Evolutionary conservation across 140 eudicot species (phyloP).

Genomic region (Cichorium intybus): DNA sequence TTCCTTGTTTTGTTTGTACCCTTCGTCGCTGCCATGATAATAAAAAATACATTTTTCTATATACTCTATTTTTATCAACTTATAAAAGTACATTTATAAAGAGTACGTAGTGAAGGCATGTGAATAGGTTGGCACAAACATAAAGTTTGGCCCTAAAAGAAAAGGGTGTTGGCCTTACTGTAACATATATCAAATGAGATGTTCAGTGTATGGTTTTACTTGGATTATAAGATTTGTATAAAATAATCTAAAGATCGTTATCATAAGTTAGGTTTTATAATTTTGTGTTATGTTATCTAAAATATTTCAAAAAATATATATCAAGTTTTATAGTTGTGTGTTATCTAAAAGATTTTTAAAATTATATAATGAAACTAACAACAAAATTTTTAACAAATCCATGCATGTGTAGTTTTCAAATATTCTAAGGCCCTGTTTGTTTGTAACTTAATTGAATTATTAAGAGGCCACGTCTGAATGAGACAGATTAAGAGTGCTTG

Average conservation of each 20-base stretch:
- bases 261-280: background rate
- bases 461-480: no score
- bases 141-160: constrained; percentile 26
- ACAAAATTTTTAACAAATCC: background rate
- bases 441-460: no score
- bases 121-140: constrained; percentile 38
- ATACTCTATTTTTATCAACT: background rate
- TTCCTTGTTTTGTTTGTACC: background rate
- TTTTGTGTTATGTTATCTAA: background rate
- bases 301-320: background rate
- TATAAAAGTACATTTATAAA: constrained; percentile 7
- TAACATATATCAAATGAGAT: constrained; percentile 22
- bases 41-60: background rate
- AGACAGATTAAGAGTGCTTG: no score
- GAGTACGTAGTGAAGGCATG: constrained; percentile 34
- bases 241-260: background rate
- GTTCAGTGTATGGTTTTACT: constrained; percentile 14
- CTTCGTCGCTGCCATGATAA: background rate
- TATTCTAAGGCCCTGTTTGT: no score
- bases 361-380: background rate
- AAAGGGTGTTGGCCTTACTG: constrained; percentile 32
- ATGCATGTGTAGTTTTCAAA: no score
- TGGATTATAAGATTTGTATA: constrained; percentile 9
- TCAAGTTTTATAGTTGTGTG: background rate
- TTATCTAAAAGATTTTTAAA: background rate